Evolutionary conservation across 2,329 filamentous ascomycete species (phyloP), one percentile per base, ranked within the genome.

Genomic region (Cercospora sp.): DNA sequence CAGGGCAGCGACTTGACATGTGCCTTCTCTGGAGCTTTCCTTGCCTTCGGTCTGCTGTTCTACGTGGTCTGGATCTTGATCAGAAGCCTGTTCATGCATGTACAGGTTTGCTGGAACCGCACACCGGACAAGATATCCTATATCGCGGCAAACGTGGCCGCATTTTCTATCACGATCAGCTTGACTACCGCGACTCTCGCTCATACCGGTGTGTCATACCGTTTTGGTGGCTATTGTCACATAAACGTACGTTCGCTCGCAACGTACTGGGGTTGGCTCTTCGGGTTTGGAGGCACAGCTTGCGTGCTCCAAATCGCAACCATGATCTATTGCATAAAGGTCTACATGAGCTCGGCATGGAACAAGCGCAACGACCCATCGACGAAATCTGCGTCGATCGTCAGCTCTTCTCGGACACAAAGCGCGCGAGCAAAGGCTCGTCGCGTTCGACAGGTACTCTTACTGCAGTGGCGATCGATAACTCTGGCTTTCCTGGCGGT

Each of bases 221-320:
- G 80, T n/a, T 97, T 97, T 75, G 94, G 94, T 63, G 86, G 87
- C 57, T 91, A 93, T 42, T 98, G 94, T 80, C 93, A 97, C 79
- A 93, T 97, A 83, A 97, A 97, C 82, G 76, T 78, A 55, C 79
- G 79, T 8, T 73, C 74, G 16, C 75, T 80, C 18, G 71, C 74
- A 1, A 79, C 78, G 0, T 80, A 80, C 70, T 81, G 79, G 79
- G 72, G 75, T 30, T 80, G 79, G 79, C 69, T 80, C 16, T 73
- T 81, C 20, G 72, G 72, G 1, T 80, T 81, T 51, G 71, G 73
- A 18, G 72, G 68, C 33, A 48, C 73, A 16, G 75, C 79, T 6
- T 74, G 80, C 28, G 31, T 79, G 3, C 63, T 80, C 5, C 79
- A 80, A 60, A 48, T 73, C 1, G 70, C 74, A 1, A 81, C 79